Evolutionary conservation across 768 basidiomycete genomes (phyloP).

Genomic region (Termitomyces bulborhizus): DNA sequence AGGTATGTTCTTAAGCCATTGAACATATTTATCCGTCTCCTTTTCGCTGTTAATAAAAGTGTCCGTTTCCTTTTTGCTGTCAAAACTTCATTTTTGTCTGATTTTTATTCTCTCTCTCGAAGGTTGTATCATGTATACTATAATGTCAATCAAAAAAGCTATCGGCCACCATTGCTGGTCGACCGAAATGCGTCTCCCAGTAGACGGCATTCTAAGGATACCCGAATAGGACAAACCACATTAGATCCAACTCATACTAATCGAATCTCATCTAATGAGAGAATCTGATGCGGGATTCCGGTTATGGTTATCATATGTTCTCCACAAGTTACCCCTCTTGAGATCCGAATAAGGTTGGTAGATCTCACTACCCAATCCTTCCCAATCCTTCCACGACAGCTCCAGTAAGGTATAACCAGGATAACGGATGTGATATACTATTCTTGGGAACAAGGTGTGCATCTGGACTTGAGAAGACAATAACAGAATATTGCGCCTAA

Average conservation of each 20-base stretch:
- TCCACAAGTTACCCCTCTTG: not conserved
- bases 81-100: not conserved
- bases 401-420: not conserved
- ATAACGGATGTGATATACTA: not conserved
- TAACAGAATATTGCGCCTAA: not conserved
- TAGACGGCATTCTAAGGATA: not conserved
- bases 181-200: too few relatives aligned
- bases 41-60: not conserved
- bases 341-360: not conserved
- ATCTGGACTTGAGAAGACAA: not conserved
- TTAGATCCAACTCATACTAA: not conserved
- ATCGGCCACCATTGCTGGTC: not conserved
- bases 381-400: too few relatives aligned
- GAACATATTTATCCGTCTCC: not conserved
- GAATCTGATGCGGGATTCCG: not conserved
- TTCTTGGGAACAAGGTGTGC: not conserved
- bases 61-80: not conserved
- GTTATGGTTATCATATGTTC: not conserved
- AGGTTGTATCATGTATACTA: conserved; percentile 6
- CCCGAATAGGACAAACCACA: not conserved
- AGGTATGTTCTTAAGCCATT: not conserved
- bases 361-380: not conserved
- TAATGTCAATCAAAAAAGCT: not conserved
- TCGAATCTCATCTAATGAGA: not conserved
- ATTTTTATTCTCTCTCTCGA: conserved; percentile 1